Percentiles rank a stretch among this genome's conserved stretches.
Evolutionary conservation across 345 rosid species (phyloP).

Genomic region (Brassica cretica): DNA sequence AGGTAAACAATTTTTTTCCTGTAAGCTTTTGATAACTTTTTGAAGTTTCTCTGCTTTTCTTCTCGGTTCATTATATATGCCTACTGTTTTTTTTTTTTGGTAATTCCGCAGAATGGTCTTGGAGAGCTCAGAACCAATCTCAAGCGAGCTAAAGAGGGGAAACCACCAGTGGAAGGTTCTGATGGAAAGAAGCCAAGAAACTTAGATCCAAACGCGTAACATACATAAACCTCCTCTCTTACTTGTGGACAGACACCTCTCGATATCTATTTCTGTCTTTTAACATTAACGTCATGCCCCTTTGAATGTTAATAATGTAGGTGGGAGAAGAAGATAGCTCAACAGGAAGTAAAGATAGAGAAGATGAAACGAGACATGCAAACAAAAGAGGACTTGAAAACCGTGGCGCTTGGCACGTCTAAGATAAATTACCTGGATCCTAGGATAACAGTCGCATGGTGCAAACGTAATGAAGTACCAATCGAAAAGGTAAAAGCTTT

Average conservation of each 20-base stretch:
- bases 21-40: background rate
- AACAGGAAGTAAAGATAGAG: constrained; percentile 66
- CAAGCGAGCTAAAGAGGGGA: constrained; percentile 83
- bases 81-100: background rate
- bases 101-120: constrained; percentile 50
- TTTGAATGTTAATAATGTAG: constrained; percentile 44
- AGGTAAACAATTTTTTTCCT: constrained; percentile 44
- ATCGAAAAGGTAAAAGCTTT: constrained; percentile 77
- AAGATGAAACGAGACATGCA: constrained; percentile 70
- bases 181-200: constrained; percentile 86
- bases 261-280: background rate
- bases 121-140: constrained; percentile 71
- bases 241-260: background rate
- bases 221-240: constrained; percentile 34
- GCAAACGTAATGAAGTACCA: constrained; percentile 97
- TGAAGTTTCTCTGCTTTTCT: constrained; percentile 3
- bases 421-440: constrained; percentile 96
- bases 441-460: constrained; percentile 98
- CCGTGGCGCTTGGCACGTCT: constrained; percentile 93
- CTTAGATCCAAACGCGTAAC: constrained; percentile 80
- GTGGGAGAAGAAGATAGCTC: constrained; percentile 68
- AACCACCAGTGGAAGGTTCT: constrained; percentile 77
- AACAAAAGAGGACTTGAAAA: constrained; percentile 87
- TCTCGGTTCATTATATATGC: background rate
- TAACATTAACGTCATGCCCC: background rate